Evolutionary conservation across 805 yeast species (phyloP), one percentile per base, ranked within the genome.

Genomic region (Komagataella mondaviorum): DNA sequence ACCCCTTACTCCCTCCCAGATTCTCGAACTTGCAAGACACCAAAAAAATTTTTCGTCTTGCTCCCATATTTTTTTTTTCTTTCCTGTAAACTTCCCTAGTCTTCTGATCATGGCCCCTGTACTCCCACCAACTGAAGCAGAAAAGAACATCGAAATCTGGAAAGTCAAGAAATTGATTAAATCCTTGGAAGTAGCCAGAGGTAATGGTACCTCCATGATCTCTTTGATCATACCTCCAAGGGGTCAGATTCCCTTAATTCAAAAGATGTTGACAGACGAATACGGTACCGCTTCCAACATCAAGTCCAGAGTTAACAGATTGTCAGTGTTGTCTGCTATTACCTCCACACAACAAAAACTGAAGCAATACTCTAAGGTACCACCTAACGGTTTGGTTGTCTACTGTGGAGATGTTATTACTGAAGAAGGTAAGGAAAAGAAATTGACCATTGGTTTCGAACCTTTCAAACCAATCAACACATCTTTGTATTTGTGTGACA

Each of bases 381-480:
- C 99, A 52, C 83, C 85, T 53, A 93, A 93, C 67, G 99, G 99
- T 47, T 78, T 93, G 65, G 97, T 93, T 51, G 71, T 93, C 52
- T 93, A 90, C 75, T 93, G 99, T 80, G 99, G 99, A 77, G 99
- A 93, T 72, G 95, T 95, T 53, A 72, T 90, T 59, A 93, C 96
- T 45, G 95, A 85, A 55, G 98, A 93, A 69, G 99, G 99, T 62
- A 93, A 93, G 68, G 96, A 89, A 72, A 88, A 93, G 74, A 93
- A 90, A 71, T 83, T 93, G 63, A 91, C 91, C 60, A 89, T 93
- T 61, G 98, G 93, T 66, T 93, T 93, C 61, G 99, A 93, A 72
- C 99, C 99, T 30, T 93, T 93, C 77, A 93, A 93, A 72, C 97
- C 99, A 54, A 93, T 93, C 71, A 93, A 93, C 74, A 93, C 99